Conservation (phyloP, 805 yeast species). For the Millerago galiae region DNA sequence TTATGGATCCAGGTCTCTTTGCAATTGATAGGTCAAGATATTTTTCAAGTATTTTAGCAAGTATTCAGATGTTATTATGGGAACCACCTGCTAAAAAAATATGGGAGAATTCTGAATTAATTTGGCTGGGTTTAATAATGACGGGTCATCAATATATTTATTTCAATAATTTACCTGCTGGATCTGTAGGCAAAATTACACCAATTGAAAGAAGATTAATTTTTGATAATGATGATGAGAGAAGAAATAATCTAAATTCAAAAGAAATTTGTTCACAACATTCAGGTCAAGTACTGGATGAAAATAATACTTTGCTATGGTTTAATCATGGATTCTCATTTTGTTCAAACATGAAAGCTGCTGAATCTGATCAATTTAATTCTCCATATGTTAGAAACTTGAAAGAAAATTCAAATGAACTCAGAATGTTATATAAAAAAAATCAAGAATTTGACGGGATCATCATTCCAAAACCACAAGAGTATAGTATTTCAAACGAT, state of each 20-base stretch:
- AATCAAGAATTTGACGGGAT: conserved; percentile 37
- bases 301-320: conserved; percentile 47
- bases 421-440: conserved; percentile 29
- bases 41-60: conserved; percentile 41
- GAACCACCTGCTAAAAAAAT: conserved; percentile 37
- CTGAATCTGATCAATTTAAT: conserved; percentile 26
- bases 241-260: conserved; percentile 17
- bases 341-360: conserved; percentile 33
- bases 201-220: conserved; percentile 13
- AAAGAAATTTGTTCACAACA: conserved; percentile 52
- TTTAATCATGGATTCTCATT: conserved; percentile 50
- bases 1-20: conserved; percentile 40
- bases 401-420: conserved; percentile 12
- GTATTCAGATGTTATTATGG: conserved; percentile 33
- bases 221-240: conserved; percentile 11
- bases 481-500: conserved; percentile 27
- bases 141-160: conserved; percentile 48
- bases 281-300: conserved; percentile 48
- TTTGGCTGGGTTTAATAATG: conserved; percentile 55
- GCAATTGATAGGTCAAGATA: conserved; percentile 41
- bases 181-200: conserved; percentile 45
- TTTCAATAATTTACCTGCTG: conserved; percentile 50
- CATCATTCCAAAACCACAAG: conserved; percentile 44
- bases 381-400: conserved; percentile 18
- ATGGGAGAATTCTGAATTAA: conserved; percentile 65